phyloP scores from a whole-genome alignment of 257 asterid genomes.

The Petunia axillaris region DNA sequence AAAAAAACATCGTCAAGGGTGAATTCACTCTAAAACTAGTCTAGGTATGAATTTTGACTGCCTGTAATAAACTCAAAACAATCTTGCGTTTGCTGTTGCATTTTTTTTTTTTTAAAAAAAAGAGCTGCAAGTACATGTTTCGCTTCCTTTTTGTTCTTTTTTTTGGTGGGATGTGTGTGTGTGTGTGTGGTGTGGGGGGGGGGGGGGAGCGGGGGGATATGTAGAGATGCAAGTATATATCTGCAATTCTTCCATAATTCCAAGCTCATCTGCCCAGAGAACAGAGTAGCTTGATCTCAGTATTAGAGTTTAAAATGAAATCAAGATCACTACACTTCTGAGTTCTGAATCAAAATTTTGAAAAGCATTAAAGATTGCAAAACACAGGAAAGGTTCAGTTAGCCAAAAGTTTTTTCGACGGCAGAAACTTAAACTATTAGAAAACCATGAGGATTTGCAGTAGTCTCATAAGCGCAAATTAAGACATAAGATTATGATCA shows the following conservation, averaged over 20 bases:
- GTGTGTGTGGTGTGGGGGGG: too few species aligned
- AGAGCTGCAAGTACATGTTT: neutral
- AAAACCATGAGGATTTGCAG: neutral
- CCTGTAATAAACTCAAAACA: neutral
- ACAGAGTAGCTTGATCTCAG: neutral
- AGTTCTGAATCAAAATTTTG: neutral
- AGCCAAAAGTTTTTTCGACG: neutral
- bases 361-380: constrained; percentile 15
- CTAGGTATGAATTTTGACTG: neutral
- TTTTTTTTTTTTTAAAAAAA: too few species aligned
- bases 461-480: neutral
- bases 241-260: neutral
- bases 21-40: neutral
- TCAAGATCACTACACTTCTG: neutral
- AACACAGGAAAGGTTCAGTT: neutral
- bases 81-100: neutral
- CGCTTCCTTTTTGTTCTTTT: neutral
- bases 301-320: neutral
- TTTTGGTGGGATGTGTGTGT: too few species aligned
- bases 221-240: neutral
- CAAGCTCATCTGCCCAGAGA: constrained; percentile 4
- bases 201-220: neutral
- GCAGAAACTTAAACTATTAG: constrained; percentile 8
- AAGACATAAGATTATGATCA: constrained; percentile 17
- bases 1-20: neutral